A percentile compares a stretch with the other conserved stretches of the same genome.
Evolutionary conservation across 805 yeast genomes (phyloP).

Genomic region (Saturnispora hagleri): DNA sequence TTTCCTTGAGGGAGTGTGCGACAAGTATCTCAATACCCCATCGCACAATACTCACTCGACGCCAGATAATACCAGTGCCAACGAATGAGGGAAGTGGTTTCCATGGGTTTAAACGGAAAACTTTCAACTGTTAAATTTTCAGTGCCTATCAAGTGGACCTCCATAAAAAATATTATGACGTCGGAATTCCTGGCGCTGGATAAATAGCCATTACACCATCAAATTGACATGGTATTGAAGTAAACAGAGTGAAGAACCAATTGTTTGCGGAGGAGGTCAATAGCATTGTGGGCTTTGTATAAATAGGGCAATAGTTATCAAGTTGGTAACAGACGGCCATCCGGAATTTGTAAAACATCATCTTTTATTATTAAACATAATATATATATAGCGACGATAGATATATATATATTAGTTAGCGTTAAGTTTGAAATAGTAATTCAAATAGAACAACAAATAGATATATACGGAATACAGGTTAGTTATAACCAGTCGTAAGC

Average conservation of each 20-base stretch:
- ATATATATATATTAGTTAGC: no score
- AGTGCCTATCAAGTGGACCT: not conserved
- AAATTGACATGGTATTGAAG: not conserved
- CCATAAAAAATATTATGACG: not conserved
- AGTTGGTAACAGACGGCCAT: not conserved
- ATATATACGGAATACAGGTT: no score
- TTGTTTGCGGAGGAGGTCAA: not conserved
- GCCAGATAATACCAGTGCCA: not conserved
- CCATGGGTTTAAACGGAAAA: no score
- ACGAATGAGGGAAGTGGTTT: not conserved
- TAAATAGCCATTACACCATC: not conserved
- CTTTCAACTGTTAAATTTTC: no score
- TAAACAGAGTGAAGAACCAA: not conserved
- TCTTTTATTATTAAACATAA: no score
- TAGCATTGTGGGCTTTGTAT: not conserved
- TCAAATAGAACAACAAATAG: no score
- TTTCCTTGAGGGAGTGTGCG: constrained; percentile 65
- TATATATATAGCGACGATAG: no score
- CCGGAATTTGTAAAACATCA: not conserved
- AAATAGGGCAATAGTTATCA: not conserved
- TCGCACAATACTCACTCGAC: not conserved
- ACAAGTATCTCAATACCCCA: constrained; percentile 11
- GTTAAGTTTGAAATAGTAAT: no score
- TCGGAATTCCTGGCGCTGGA: not conserved
- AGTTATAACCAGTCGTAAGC: no score